A percentile compares a stretch with the other conserved stretches of the same genome.
phyloP scores from a whole-genome alignment of 1,139 yeast species.

The Taphrina communis region DNA sequence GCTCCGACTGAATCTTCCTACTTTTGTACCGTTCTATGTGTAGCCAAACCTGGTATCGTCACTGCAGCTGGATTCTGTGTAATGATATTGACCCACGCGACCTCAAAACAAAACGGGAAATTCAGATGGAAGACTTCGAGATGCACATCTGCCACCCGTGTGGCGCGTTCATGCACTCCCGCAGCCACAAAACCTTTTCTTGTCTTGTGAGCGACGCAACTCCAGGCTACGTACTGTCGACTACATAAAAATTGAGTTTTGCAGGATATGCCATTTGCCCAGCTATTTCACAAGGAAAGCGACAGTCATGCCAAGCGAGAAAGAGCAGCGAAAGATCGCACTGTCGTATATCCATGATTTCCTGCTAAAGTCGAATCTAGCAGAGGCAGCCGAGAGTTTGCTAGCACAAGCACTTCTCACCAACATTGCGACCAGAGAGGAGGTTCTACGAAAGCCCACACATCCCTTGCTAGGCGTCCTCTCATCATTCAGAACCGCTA shows the following conservation, averaged over 20 bases:
- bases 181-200: constrained; percentile 20
- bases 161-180: constrained; percentile 14
- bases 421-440: constrained; percentile 14
- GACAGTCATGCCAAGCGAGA: constrained; percentile 22
- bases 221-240: neutral
- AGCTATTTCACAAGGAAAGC: too few relatives aligned
- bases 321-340: constrained; percentile 23
- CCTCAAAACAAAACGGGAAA: neutral
- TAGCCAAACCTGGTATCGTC: neutral
- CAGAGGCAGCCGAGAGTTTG: constrained; percentile 2
- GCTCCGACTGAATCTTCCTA: neutral
- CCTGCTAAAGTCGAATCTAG: constrained; percentile 6
- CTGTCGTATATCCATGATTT: constrained; percentile 28
- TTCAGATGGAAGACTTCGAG: neutral
- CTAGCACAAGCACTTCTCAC: constrained; percentile 13
- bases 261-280: too few relatives aligned
- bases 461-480: constrained; percentile 22
- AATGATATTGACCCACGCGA: neutral
- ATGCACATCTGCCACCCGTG: neutral
- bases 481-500: constrained; percentile 12
- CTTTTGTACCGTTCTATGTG: too few relatives aligned
- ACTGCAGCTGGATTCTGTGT: neutral
- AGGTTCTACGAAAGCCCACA: constrained; percentile 28
- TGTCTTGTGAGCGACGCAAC: constrained; percentile 4
- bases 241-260: neutral